Evolutionary conservation across 495 filamentous ascomycete species (phyloP), one percentile per base, ranked within the genome.

Genomic region (Penicillium cataractarum): DNA sequence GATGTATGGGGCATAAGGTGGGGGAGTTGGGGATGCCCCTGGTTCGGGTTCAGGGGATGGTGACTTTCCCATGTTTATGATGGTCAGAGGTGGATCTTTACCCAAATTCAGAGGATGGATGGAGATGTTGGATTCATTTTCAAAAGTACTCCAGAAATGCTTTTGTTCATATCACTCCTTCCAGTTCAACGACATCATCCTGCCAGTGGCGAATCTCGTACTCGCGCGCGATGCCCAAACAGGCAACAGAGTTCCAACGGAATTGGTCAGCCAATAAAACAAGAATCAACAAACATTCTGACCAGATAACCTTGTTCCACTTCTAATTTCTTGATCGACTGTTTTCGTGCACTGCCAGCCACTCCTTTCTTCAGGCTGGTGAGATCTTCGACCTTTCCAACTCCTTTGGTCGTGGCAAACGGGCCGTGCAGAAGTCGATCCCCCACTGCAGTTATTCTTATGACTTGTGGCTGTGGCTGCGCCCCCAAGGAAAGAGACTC

Each of bases 351-450:
- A 19, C 27, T 54, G 29, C 31, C 29, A 54, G 31, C 51, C 29
- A 54, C 27, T 33, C 29, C 19, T 46, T 24, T 54, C 27, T 54
- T 1, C 19, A 24, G 51, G 31, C 51, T 54, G 31, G 46, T 50
- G 29, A 4, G 26, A 8, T 31, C 40, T 27, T 19, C n/a, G 2
- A 21, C n/a, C 24, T 31, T 44, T 32, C 3, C 35, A n/a, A 19
- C 44, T 21, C 21, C 32, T 35, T 2, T 37, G 37, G 42, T 32
- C 15, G 57, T 57, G 62, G 62, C 62, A 58, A 65, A 19, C 55
- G 63, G 58, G 58, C 63, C 63, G 57, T 65, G 63, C 58, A 55
- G 54, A n/a, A 29, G 46, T 54, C 48, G 50, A 54, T 58, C 58
- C 53, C 50, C 63, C 44, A 9, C 27, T 22, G 21, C 42, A 24